phyloP scores from a whole-genome alignment of 176 grass and related monocot genomes.

The Typha latifolia region DNA sequence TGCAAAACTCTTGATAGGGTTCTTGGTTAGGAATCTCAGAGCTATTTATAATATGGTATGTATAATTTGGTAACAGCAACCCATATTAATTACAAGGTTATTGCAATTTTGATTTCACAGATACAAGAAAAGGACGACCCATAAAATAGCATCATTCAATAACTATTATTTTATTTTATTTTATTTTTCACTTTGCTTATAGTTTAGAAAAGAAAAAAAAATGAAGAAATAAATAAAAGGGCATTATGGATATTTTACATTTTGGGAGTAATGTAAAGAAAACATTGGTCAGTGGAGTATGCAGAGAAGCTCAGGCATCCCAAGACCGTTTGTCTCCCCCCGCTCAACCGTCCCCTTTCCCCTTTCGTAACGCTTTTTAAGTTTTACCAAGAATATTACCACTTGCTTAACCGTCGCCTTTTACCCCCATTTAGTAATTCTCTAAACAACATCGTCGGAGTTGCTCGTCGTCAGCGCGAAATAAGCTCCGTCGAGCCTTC shows the following conservation, averaged over 20 bases:
- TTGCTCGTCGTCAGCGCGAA: neutral
- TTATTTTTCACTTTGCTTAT: too few species aligned
- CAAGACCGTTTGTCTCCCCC: constrained; percentile 34
- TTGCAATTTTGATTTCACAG: neutral
- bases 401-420: neutral
- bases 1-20: too few species aligned
- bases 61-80: too few species aligned
- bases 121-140: too few species aligned
- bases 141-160: too few species aligned
- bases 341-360: neutral
- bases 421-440: neutral
- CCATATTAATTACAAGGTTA: too few species aligned
- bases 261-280: neutral
- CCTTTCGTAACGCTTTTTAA: neutral
- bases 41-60: too few species aligned
- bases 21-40: too few species aligned
- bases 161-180: too few species aligned
- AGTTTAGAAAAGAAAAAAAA: too few species aligned
- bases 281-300: constrained; percentile 28
- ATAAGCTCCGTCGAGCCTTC: neutral
- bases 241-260: too few species aligned
- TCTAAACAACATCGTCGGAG: neutral
- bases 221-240: too few species aligned
- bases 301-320: constrained; percentile 21
- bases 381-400: neutral